Percentiles rank a stretch among this genome's conserved stretches.
Evolutionary conservation across 495 filamentous ascomycete genomes (phyloP).

Genomic region (Penicillium canescens): DNA sequence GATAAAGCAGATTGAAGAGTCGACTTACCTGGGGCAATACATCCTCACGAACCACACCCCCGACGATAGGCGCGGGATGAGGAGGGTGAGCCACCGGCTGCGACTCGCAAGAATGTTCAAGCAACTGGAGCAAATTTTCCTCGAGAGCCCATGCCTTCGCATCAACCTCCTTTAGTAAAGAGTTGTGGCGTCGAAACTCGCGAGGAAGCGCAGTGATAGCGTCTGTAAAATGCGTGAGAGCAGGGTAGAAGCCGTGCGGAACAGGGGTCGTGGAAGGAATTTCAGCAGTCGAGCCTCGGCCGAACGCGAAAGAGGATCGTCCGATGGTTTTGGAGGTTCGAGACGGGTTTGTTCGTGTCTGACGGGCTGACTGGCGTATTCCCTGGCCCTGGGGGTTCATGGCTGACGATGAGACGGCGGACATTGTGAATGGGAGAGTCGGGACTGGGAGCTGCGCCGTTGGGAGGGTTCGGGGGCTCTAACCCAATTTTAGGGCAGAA

Average conservation of each 20-base stretch:
- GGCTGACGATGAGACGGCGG: slow-evolving; percentile 31
- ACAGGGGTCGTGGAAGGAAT: slow-evolving; percentile 33
- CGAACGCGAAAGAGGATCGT: slow-evolving; percentile 49
- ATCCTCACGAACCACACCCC: slow-evolving; percentile 42
- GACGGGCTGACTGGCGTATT: slow-evolving; percentile 55
- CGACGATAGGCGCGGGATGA: slow-evolving; percentile 41
- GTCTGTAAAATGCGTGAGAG: slow-evolving; percentile 91
- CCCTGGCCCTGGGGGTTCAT: slow-evolving; percentile 34
- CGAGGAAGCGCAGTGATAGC: slow-evolving; percentile 88
- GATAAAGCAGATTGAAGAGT: not conserved
- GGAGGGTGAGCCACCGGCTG: slow-evolving; percentile 41
- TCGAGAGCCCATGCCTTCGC: slow-evolving; percentile 71
- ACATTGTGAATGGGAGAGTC: slow-evolving; percentile 28
- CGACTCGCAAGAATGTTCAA: slow-evolving; percentile 64
- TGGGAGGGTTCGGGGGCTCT: slow-evolving; percentile 12
- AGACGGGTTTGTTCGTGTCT: slow-evolving; percentile 61
- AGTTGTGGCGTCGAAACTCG: slow-evolving; percentile 93
- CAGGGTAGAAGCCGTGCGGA: slow-evolving; percentile 78
- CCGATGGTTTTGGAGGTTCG: slow-evolving; percentile 58
- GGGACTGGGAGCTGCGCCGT: slow-evolving; percentile 20
- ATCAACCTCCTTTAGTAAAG: slow-evolving; percentile 93
- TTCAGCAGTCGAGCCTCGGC: slow-evolving; percentile 35
- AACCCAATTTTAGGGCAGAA: slow-evolving; percentile 4
- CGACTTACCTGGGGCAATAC: slow-evolving; percentile 34
- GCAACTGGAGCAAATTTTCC: slow-evolving; percentile 64